Conservation (phyloP, 768 basidiomycete genomes). For the Suillus lakei region DNA sequence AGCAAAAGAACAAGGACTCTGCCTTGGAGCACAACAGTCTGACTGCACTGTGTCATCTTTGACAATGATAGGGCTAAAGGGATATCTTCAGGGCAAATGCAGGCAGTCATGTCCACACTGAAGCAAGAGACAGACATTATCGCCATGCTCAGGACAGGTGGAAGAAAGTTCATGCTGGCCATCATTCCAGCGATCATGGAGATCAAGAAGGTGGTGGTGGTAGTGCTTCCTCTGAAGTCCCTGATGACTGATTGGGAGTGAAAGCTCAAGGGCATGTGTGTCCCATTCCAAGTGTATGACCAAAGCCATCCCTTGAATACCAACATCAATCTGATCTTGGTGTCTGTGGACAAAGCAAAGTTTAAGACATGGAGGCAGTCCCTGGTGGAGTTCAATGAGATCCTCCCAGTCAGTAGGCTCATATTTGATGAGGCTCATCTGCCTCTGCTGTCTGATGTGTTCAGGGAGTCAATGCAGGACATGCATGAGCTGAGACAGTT, state of each 20-base stretch:
- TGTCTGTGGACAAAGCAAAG: conserved; percentile 16
- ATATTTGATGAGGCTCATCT: conserved; percentile 33
- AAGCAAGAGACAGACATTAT: conserved; percentile 24
- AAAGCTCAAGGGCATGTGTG: conserved; percentile 15
- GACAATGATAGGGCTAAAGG: conserved; percentile 18
- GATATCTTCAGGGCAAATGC: conserved; percentile 20
- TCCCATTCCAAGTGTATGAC: conserved; percentile 22
- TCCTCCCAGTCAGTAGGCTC: conserved; percentile 5
- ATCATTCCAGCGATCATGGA: conserved; percentile 26
- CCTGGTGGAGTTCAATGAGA: background rate
- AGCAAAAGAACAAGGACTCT: no score
- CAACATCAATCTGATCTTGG: background rate
- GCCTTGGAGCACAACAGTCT: no score
- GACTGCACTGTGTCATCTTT: no score
- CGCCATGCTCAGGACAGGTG: conserved; percentile 24
- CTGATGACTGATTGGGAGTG: conserved; percentile 28
- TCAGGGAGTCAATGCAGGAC: conserved; percentile 13
- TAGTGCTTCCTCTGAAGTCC: conserved; percentile 27
- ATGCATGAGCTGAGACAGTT: conserved; percentile 19
- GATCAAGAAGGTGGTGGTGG: conserved; percentile 10
- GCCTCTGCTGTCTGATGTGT: conserved; percentile 14
- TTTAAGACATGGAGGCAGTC: conserved; percentile 6
- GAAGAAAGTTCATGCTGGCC: conserved; percentile 32
- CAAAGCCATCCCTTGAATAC: background rate
- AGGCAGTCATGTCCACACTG: conserved; percentile 17